A percentile compares a stretch with the other conserved stretches of the same genome.
Conservation (phyloP, 331 rosid species). For the Dryas integrifolia region DNA sequence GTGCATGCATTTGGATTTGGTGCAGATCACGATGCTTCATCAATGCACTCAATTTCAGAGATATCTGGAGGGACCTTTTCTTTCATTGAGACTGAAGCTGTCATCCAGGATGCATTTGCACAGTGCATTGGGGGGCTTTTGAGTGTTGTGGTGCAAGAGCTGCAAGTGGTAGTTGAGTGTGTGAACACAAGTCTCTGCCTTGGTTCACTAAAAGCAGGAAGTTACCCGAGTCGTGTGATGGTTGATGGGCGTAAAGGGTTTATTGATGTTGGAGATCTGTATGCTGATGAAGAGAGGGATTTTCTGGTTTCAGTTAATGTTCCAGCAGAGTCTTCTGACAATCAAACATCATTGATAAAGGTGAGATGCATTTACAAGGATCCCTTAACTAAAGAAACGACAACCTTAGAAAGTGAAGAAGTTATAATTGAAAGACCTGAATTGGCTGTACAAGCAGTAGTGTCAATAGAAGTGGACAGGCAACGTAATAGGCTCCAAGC, state of each 20-base stretch:
- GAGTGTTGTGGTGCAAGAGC: conserved; percentile 87
- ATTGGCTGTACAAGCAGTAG: conserved; percentile 43
- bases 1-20: conserved; percentile 96
- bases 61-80: conserved; percentile 95
- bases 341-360: conserved; percentile 62
- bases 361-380: conserved; percentile 75
- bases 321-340: conserved; percentile 50
- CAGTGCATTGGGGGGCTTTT: conserved; percentile 96
- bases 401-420: conserved; percentile 59
- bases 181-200: conserved; percentile 43
- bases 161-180: conserved; percentile 76
- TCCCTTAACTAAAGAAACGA: conserved; percentile 67
- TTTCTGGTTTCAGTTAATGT: conserved; percentile 75
- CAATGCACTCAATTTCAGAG: conserved; percentile 94
- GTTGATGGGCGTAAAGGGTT: conserved; percentile 55
- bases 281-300: conserved; percentile 96
- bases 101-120: conserved; percentile 94
- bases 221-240: conserved; percentile 68
- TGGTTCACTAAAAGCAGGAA: conserved; percentile 77
- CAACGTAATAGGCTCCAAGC: conserved; percentile 90
- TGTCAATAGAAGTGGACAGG: conserved; percentile 85
- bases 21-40: conserved; percentile 85
- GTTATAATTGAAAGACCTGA: conserved; percentile 67
- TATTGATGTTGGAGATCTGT: conserved; percentile 81
- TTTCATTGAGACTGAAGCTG: conserved; percentile 89